Evolutionary conservation across 2,329 filamentous ascomycete genomes (phyloP).

Genomic region (Venturia nashicola): DNA sequence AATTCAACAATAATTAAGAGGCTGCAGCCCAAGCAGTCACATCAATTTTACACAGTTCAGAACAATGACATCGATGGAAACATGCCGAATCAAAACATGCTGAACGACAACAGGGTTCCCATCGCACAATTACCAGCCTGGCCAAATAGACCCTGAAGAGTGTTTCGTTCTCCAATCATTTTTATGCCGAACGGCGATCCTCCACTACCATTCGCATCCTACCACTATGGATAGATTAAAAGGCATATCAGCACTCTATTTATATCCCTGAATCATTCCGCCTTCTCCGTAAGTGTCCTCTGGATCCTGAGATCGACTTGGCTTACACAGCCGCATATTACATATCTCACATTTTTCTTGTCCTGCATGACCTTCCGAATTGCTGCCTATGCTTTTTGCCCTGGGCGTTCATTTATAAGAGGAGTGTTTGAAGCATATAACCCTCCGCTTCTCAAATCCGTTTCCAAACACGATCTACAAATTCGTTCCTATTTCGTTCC

Average conservation of each 20-base stretch:
- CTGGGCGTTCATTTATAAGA: not conserved
- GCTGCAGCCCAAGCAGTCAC: not conserved
- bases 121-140: not conserved
- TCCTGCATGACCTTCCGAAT: not conserved
- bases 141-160: not conserved
- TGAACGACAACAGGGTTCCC: not conserved
- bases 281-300: not conserved
- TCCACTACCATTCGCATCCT: not conserved
- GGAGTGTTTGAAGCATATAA: not conserved
- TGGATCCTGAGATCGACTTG: not conserved
- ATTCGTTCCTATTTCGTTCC: not conserved
- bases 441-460: not conserved
- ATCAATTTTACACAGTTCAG: not conserved
- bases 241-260: not conserved
- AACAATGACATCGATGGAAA: no score
- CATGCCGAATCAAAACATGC: slow-evolving; percentile 19
- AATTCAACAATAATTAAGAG: not conserved
- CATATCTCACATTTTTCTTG: not conserved
- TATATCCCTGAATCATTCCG: not conserved
- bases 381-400: not conserved
- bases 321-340: not conserved
- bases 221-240: not conserved
- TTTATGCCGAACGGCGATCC: not conserved
- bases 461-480: not conserved
- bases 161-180: not conserved